A percentile compares a stretch with the other conserved stretches of the same genome.
These are phyloP conservation scores for Aspergillus flavus DNA, from an alignment of 2,329 filamentous ascomycete genomes.

Conservation along the genomic window DNA sequence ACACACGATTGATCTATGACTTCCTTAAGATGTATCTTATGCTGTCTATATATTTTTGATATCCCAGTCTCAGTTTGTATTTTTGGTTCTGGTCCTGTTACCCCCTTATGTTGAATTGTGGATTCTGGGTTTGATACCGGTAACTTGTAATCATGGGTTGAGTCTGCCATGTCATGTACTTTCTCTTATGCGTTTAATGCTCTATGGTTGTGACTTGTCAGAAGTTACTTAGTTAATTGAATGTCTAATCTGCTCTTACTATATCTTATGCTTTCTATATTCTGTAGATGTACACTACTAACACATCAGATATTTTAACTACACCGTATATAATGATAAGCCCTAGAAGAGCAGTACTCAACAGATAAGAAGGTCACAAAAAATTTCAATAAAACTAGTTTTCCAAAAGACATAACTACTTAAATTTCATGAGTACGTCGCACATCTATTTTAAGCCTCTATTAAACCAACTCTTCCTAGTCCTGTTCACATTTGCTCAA, in stretches of 20 bases:
- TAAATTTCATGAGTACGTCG: conserved; percentile 1
- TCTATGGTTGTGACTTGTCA: background rate
- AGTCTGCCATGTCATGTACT: background rate
- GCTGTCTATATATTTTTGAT: conserved; percentile 6
- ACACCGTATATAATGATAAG: background rate
- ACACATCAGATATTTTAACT: background rate
- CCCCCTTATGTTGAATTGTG: background rate
- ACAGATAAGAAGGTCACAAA: background rate
- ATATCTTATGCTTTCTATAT: background rate
- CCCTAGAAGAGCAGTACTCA: too few species aligned
- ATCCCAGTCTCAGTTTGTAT: conserved; percentile 11
- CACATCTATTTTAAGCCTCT: conserved; percentile 10
- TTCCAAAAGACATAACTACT: background rate
- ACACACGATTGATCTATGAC: background rate
- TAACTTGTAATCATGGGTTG: background rate
- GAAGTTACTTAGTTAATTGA: background rate
- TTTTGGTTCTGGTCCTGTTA: conserved; percentile 1
- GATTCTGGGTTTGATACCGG: background rate
- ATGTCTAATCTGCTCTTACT: background rate
- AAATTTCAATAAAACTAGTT: background rate
- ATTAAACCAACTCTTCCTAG: conserved; percentile 8
- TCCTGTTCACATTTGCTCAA: conserved; percentile 42
- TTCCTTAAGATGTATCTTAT: conserved; percentile 1
- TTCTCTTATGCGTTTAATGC: background rate
- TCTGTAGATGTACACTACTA: background rate